Base-by-base conservation (phyloP, 2,329 filamentous ascomycete species). In the Gaeumannomyces sp. region DNA sequence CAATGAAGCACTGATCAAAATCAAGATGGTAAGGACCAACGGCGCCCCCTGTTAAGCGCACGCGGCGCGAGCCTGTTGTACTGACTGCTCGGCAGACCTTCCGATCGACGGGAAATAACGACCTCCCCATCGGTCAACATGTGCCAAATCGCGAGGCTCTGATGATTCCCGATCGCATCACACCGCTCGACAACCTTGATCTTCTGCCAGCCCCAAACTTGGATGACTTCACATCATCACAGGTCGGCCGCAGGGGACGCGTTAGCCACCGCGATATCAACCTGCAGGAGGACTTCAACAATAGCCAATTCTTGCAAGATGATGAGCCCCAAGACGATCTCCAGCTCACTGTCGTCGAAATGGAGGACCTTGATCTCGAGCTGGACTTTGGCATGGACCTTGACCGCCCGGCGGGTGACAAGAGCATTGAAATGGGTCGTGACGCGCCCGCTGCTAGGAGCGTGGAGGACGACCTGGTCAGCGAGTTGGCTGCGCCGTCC, bases 1-100 rank as follows among this genome's bases (percentile, higher is more conserved):
- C 79, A 97, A 96, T 73, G 95, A 99, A 78, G 94, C 94, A 56
- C 82, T 99, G 69, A 89, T 96, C 83, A 98, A 97, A 80, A 97
- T 99, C 72, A 97, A 98, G 76, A 96, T 98, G 93, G 94, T 97
- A 79, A 57, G 83, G 25, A 22, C 1, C 35, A 5, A 19, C 22
- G 3, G 22, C 22, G 19, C 4, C 19, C 4, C 45, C 45, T 25
- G 8, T 25, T 53, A 4, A 3, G 45, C 22, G 45, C 45, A n/a
- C 22, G 10, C 22, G 22, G 45, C 45, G 45, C 45, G 45, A 53
- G 22, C 45, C 45, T 53, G 6, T 53, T 25, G 5, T 63, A 3
- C 61, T 64, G 50, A 70, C 60, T 69, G 67, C 78, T 81, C 79
- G 65, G 62, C 64, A 68, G 94, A 94, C 95, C 58, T 99, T 98